Percentiles rank a stretch among this genome's conserved stretches.
These are phyloP conservation scores for Fusarium acutatum DNA, from an alignment of 2,329 filamentous ascomycete genomes.

Conservation along the genomic window DNA sequence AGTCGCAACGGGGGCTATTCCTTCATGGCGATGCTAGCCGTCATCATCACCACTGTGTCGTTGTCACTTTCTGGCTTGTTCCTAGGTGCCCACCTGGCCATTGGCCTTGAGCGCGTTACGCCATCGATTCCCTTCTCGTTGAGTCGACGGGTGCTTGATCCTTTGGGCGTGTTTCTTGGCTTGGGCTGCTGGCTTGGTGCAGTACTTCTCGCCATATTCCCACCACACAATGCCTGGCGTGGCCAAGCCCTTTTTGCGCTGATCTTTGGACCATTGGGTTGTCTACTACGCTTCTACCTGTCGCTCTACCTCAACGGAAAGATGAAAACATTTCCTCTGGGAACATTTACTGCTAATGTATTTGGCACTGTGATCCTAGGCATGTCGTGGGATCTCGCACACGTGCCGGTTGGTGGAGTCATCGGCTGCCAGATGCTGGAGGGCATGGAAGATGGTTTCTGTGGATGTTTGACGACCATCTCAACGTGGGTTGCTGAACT, in stretches of 20 bases:
- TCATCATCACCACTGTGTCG: conserved; percentile 76
- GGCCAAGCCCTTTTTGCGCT: conserved; percentile 78
- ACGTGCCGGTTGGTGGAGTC: conserved; percentile 63
- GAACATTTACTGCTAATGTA: conserved; percentile 86
- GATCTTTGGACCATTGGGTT: conserved; percentile 84
- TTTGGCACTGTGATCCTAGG: conserved; percentile 78
- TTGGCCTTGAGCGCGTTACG: conserved; percentile 63
- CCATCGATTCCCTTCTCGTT: conserved; percentile 68
- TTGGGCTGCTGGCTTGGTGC: conserved; percentile 82
- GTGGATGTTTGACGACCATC: conserved; percentile 71
- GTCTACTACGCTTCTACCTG: conserved; percentile 76
- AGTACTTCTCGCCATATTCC: conserved; percentile 74
- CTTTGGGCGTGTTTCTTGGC: conserved; percentile 68
- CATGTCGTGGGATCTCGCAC: conserved; percentile 82
- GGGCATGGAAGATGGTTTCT: conserved; percentile 73
- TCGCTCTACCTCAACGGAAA: conserved; percentile 76
- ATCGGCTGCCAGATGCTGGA: conserved; percentile 74
- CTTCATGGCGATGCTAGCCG: conserved; percentile 80
- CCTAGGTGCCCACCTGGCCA: conserved; percentile 78
- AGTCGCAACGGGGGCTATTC: conserved; percentile 77
- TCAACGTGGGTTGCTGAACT: conserved; percentile 74
- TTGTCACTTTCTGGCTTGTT: conserved; percentile 76
- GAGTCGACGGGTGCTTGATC: conserved; percentile 71
- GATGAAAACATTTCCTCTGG: conserved; percentile 76
- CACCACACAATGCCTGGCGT: conserved; percentile 79